phyloP scores from a whole-genome alignment of 495 filamentous ascomycete species.

The Xylaria longipes region DNA sequence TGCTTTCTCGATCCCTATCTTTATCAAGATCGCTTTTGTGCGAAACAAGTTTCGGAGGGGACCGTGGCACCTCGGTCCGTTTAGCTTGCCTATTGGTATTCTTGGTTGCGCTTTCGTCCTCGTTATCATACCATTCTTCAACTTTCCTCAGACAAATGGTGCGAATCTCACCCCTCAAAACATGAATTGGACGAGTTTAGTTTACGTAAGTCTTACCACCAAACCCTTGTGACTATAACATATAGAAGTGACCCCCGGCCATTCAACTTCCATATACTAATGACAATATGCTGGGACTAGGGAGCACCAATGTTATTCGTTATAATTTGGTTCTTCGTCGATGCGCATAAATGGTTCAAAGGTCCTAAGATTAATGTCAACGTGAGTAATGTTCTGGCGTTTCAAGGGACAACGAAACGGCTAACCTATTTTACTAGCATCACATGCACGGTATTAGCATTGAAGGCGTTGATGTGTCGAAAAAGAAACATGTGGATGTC shows the following conservation, averaged over 20 bases:
- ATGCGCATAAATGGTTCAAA: constrained; percentile 74
- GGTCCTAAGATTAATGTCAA: constrained; percentile 74
- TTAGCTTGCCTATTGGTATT: constrained; percentile 66
- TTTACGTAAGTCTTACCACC: constrained; percentile 57
- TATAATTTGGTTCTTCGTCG: constrained; percentile 72
- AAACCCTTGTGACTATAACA: not conserved
- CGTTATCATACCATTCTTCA: constrained; percentile 78
- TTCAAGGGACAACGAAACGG: not conserved
- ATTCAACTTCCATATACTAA: not conserved
- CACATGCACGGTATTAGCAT: constrained; percentile 34
- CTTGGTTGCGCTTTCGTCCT: constrained; percentile 67
- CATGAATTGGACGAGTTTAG: constrained; percentile 82
- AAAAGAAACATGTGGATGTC: constrained; percentile 30
- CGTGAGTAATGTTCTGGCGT: constrained; percentile 26
- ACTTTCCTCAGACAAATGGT: constrained; percentile 67
- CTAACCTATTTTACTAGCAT: constrained; percentile 34
- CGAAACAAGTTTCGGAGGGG: constrained; percentile 72
- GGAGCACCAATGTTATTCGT: constrained; percentile 61
- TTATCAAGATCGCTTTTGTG: constrained; percentile 76
- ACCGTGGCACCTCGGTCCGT: constrained; percentile 75
- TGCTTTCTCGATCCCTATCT: constrained; percentile 77
- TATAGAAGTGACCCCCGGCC: too few relatives aligned
- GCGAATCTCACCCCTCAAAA: constrained; percentile 59
- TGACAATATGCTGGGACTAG: constrained; percentile 30
- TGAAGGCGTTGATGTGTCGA: constrained; percentile 28